Evolutionary conservation across 192 early-diverging fungal species (phyloP), one percentile per base, ranked within the genome.

Genomic region (Coemansia sp.): DNA sequence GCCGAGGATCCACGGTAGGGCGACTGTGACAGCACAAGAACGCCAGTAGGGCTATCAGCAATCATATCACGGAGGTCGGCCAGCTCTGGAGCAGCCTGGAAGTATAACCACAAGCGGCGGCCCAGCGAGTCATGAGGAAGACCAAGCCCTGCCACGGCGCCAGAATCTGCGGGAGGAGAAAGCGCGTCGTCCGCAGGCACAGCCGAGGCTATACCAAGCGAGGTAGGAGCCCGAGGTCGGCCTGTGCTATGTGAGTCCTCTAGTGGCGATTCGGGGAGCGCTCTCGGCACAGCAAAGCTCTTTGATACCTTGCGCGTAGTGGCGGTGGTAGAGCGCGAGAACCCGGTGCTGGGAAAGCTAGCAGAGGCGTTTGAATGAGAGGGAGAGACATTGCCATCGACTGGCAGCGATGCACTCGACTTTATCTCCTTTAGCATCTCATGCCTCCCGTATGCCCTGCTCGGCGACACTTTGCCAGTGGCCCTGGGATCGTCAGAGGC

Each of bases 281-380:
- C 44, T 54, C 31, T 46, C 27, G 29, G 59, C 12, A 29, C 69
- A n/a, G 16, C 57, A 60, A 20, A 31, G 63, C 40, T 72, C 34
- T 41, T 61, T 44, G 64, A 67, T 2, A 57, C 59, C 31, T 73
- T 81, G 64, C 79, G 75, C 16, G 72, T 51, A 20, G 61, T 63
- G 12, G 57, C 42, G 12, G 40, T 24, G 31, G 57, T 18, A 33
- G 57, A 60, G 11, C 75, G 62, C 62, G 75, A 72, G 51, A 82
- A 65, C 38, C 79, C 79, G 1, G 79, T 82, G 60, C 79, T 82
- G 0, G 79, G 79, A 63, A 82, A 82, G 59, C 74, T 68, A 38
- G 47, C 11, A 2, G 42, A 44, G 8, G n/a, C 34, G 13, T 16
- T 15, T 3, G 61, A 24, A 9, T 24, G 42, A 13, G 41, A 57